Evolutionary conservation across 108 stramenopile species (phyloP).

Genomic region (Epithemia pelagica): DNA sequence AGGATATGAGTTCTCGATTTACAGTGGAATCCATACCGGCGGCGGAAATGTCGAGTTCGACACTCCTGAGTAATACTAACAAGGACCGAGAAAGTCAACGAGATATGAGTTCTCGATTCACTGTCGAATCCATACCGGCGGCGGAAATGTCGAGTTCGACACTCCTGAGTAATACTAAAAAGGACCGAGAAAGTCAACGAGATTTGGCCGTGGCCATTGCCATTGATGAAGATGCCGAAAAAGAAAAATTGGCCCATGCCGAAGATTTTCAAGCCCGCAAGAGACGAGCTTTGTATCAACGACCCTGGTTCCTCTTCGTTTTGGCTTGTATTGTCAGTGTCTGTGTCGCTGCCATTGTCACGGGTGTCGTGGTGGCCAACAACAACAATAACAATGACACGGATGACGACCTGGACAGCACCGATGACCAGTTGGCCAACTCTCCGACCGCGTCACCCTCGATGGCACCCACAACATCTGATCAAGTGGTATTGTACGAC

Average conservation of each 20-base stretch:
- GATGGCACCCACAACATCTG: neutral
- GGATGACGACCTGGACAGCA: too few relatives aligned
- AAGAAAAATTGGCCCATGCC: neutral
- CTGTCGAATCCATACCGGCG: neutral
- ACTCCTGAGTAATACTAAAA: neutral
- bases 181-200: neutral
- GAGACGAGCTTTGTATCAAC: neutral
- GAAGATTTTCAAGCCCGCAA: neutral
- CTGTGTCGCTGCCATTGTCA: neutral
- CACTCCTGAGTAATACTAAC: neutral
- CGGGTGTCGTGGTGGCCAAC: neutral
- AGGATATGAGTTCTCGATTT: neutral
- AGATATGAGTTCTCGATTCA: neutral
- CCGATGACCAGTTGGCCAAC: neutral
- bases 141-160: neutral
- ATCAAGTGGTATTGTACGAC: neutral
- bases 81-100: neutral
- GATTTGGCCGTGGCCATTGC: neutral
- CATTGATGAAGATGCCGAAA: neutral
- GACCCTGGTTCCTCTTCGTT: neutral
- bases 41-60: neutral
- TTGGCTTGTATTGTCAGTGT: neutral
- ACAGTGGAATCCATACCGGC: neutral
- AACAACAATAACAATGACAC: neutral
- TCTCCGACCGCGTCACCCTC: neutral